Evolutionary conservation across 495 filamentous ascomycete genomes (phyloP).

Genomic region (Coniosporium apollinis): DNA sequence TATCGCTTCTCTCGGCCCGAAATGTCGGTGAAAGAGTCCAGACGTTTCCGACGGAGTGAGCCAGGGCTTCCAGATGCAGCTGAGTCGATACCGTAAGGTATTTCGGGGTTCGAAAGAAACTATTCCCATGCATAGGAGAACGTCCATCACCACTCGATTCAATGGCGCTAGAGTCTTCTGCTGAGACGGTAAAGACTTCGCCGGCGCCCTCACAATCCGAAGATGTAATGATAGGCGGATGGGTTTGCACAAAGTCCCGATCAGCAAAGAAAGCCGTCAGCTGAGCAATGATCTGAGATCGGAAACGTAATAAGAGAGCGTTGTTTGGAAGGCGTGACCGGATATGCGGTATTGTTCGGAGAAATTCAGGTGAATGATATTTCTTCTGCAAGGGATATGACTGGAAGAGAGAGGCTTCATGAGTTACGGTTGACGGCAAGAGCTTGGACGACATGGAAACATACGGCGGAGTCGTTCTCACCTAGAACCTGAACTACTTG

Average conservation of each 20-base stretch:
- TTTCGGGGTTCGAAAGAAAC: constrained; percentile 77
- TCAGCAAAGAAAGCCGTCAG: constrained; percentile 54
- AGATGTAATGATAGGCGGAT: constrained; percentile 86
- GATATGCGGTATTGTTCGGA: constrained; percentile 79
- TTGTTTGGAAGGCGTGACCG: constrained; percentile 72
- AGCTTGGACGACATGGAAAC: background rate
- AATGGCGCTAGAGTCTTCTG: background rate
- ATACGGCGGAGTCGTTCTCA: constrained; percentile 51
- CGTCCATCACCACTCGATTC: background rate
- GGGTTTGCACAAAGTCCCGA: constrained; percentile 65
- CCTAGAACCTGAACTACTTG: constrained; percentile 54
- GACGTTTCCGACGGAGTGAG: constrained; percentile 73
- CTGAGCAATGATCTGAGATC: constrained; percentile 60
- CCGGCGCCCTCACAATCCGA: constrained; percentile 96
- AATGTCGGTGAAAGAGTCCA: constrained; percentile 93
- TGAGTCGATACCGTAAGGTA: constrained; percentile 94
- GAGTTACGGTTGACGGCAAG: background rate
- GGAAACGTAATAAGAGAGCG: constrained; percentile 60
- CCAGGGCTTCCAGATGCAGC: constrained; percentile 83
- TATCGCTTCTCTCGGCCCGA: constrained; percentile 87
- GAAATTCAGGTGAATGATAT: constrained; percentile 74
- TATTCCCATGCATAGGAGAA: constrained; percentile 6
- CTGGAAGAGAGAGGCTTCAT: constrained; percentile 26
- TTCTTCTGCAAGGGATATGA: constrained; percentile 88
- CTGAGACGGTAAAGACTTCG: constrained; percentile 69